Base-by-base conservation (phyloP, 805 yeast genomes). In the Zygoascus ofunaensis region DNA sequence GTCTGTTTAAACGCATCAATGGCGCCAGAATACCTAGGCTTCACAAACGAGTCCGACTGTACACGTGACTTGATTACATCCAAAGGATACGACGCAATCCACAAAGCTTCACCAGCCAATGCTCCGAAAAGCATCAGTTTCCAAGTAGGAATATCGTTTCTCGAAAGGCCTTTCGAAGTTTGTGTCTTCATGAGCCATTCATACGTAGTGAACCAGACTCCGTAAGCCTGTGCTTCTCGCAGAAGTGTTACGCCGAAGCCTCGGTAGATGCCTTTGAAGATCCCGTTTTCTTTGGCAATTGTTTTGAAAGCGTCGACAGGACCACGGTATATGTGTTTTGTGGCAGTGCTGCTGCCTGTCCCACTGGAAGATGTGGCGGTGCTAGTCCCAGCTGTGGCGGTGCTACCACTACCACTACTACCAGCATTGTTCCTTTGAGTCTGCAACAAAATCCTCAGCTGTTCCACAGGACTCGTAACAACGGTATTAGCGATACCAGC, bases 221-320 rank as follows among this genome's bases (percentile, higher is more conserved):
- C 87, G 55, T 81, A 80, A 0, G 86, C 84, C 58, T 80, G 86
- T n/a, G 72, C 62, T 54, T 80, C 86, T 47, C 86, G 64, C 10
- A 74, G 37, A 1, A 75, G 53, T 0, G 86, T 80, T 45, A 80
- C 71, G 3, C 63, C 52, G 15, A 66, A 61, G 0, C 86, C 86
- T 44, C 86, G 62, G 52, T 68, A 77, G 3, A 80, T 50, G 1
- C 82, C 84, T 3, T 41, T 15, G 19, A 34, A 34, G 26, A 58
- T 14, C 14, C 86, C 85, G 20, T 69, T 54, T 0, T 57, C 42
- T 3, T 49, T 35, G 49, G 66, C 63, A 10, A 79, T 77, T 43
- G 66, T 59, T 33, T 56, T 53, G 8, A 75, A 70, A 1, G 73
- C 72, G 44, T 70, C 72, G 17, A 52, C 50, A 1, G 75, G 74